Evolutionary conservation across 805 yeast species (phyloP), one percentile per base, ranked within the genome.

Genomic region (Zygoascus flipseniorum): DNA sequence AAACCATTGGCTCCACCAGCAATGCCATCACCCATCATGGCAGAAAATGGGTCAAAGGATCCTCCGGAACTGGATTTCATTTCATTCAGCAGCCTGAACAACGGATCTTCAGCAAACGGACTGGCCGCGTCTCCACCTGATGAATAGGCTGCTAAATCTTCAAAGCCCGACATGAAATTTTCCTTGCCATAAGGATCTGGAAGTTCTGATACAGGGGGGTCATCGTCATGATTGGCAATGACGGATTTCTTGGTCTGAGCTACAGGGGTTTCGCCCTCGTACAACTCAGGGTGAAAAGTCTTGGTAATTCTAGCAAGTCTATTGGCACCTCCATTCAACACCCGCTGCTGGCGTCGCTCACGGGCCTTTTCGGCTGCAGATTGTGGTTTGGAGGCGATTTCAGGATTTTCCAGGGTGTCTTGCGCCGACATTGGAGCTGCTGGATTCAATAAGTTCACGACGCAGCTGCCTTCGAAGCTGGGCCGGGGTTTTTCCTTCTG

Each of bases 231-330:
- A 35, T 35, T 10, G 13, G 8, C 8, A n/a, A 5, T 35, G 39
- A n/a, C 13, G 16, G 39, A 35, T 35, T 11, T 10, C 13, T 11
- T 13, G 16, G 16, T n/a, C 39, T 11, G 2, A 8, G 16, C 39
- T 35, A 10, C 5, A 13, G 39, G 39, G 4, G 39, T 10, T 3
- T 31, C 23, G 20, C 26, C 44, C n/a, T 35, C 44, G n/a, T 47
- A 51, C 35, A 43, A 50, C 32, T 32, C 49, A 13, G 44, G 39
- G 14, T 50, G 49, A 20, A 54, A 47, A 54, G 62, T 58, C 44
- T 58, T 57, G 35, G 72, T 67, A 56, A 68, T 68, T 42, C 64
- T 60, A 13, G 66, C 64, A 41, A 67, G 59, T 9, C 72, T 56
- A 50, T 53, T 55, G 5, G 63, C 55, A 9, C 66, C 68, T 8